These are phyloP conservation scores for Maudiozyma bulderi DNA, from an alignment of 805 yeast genomes.

Conservation along the genomic window DNA sequence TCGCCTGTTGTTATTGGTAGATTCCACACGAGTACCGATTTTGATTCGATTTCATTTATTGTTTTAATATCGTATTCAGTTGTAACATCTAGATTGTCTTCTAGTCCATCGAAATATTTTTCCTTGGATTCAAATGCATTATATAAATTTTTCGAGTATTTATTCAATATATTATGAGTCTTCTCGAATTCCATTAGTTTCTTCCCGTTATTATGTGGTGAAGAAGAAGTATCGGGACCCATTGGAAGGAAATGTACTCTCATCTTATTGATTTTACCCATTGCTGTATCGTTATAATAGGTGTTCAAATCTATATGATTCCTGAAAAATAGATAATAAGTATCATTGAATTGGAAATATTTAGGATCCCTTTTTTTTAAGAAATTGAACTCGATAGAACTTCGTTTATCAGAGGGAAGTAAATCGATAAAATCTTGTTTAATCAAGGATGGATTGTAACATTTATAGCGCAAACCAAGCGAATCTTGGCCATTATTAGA, in stretches of 20 bases:
- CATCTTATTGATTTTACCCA: conserved; percentile 13
- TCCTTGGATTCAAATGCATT: conserved; percentile 17
- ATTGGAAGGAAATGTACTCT: conserved; percentile 11
- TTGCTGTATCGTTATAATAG: conserved; percentile 9
- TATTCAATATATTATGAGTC: neutral
- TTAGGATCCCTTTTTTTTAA: conserved; percentile 21
- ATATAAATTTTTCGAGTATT: conserved; percentile 9
- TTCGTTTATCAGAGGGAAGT: conserved; percentile 7
- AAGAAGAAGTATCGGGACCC: neutral
- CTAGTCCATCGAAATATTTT: conserved; percentile 6
- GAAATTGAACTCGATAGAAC: conserved; percentile 7
- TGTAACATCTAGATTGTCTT: neutral
- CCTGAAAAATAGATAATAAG: conserved; percentile 19
- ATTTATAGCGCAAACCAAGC: conserved; percentile 3
- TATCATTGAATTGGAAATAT: conserved; percentile 23
- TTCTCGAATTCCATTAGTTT: neutral
- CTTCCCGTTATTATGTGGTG: neutral
- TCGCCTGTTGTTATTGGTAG: conserved; percentile 16
- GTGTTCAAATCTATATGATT: conserved; percentile 9
- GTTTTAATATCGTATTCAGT: neutral
- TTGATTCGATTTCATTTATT: conserved; percentile 12
- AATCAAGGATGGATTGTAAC: conserved; percentile 19
- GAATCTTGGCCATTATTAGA: neutral
- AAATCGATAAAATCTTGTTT: conserved; percentile 14
- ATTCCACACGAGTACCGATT: conserved; percentile 24